Base-by-base conservation (phyloP, 306 rosid species). In the Hippophae rhamnoides region DNA sequence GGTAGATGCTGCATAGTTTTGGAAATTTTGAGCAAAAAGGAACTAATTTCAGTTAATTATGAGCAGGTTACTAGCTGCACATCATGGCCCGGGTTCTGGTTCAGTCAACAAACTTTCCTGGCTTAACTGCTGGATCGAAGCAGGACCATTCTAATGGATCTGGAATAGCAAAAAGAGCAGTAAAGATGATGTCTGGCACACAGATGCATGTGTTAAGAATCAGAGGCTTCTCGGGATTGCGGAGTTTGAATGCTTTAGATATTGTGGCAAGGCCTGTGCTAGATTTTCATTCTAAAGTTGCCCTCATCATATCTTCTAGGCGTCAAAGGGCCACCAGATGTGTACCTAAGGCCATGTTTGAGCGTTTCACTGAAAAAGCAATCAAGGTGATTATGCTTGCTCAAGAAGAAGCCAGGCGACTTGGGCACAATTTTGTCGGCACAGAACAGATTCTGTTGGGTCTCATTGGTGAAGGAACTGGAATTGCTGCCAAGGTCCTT, bases 391-490 rank as follows among this genome's bases (percentile, higher is more conserved):
- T 92, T 52, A 88, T 92, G 99, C 88, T 92, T 11, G 99, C 99
- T 18, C 96, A 92, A 69, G 99, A 92, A 81, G 99, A 92, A 82
- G 96, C 99, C 52, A 87, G 96, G 66, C 83, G 99, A 9, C 89
- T 92, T 70, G 99, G 99, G 69, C 98, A 92, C 78, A 92, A 92
- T 74, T 92, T 92, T 69, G 99, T 92, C 57, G 99, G 99, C 57
- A 92, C 99, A 0, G 99, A 92, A 86, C 98, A 88, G 79, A 92
- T 92, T 62, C 86, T 92, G 18, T 80, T 92, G 78, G 96, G 96
- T 62, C 99, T 92, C 64, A 88, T 92, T 46, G 99, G 99, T 55
- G 99, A 92, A 75, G 99, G 99, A 59, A 88, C 99, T 42, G 96
- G 99, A 58, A 92, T 92, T 63, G 99, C 95, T 8, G 99, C 99